Evolutionary conservation across 345 rosid species (phyloP), one percentile per base, ranked within the genome.

Genomic region (Lumnitzera littorea): DNA sequence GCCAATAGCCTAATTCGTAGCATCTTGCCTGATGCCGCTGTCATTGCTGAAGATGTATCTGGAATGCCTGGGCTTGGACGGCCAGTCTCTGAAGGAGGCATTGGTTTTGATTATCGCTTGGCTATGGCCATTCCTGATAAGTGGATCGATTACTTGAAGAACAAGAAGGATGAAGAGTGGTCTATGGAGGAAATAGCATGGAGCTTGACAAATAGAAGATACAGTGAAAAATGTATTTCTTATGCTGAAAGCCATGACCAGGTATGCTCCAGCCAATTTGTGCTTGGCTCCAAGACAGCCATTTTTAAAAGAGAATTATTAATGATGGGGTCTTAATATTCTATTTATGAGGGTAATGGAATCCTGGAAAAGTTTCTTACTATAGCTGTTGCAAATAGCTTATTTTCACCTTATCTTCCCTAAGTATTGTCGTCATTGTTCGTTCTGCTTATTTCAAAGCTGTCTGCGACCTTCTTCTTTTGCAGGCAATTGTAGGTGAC

Each of bases 231-330:
- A 64, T 87, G 88, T 67, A 57, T 87, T 60, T 74, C 91, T 48
- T 87, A 87, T 74, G 91, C 95, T 20, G 95, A 87, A 75, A 82
- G 91, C 75, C 95, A 87, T 74, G 95, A 87, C 74, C 95, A 87
- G 78, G 95, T 78, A 69, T 63, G 72, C 48, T 60, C 47, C 36
- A 29, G 9, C 13, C 29, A 23, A 29, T 15, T 23, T 50, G 16
- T 49, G 36, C 54, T 57, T 47, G 12, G 27, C 55, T 36, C 43
- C 43, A 36, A 36, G 43, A 2, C 9, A 9, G 43, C 43, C 43
- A 36, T 36, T 4, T 36, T 36, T 36, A 36, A 36, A 4, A 36
- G 43, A 36, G 43, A 36, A 36, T 9, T 5, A 6, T 36, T 36
- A 36, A 36, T 4, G 43, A 36, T 36, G 7, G 7, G 43, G 43